Percentiles rank a stretch among this genome's conserved stretches.
Evolutionary conservation across 129 eudicot species (phyloP).

Genomic region (Kitagawia praeruptora): DNA sequence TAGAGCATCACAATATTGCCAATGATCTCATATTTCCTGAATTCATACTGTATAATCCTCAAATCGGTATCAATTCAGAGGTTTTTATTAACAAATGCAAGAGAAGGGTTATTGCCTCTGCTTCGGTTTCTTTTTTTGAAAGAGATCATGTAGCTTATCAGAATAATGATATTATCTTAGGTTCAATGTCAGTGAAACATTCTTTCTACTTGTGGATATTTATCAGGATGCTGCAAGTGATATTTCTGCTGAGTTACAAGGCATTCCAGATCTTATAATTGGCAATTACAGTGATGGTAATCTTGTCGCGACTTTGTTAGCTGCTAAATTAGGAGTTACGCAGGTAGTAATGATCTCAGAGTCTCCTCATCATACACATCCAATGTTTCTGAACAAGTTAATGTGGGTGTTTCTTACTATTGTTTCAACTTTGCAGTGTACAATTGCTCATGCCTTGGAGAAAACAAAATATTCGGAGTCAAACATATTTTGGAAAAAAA

Average conservation of each 20-base stretch:
- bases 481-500: constrained; percentile 79
- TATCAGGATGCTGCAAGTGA: constrained; percentile 77
- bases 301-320: constrained; percentile 83
- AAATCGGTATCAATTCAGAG: no score
- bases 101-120: no score
- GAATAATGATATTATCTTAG: not conserved
- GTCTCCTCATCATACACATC: constrained; percentile 6
- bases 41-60: no score
- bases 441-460: no score
- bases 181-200: not conserved
- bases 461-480: constrained; percentile 98
- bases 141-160: not conserved
- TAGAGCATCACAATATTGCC: no score
- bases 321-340: constrained; percentile 88
- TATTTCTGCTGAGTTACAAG: constrained; percentile 75
- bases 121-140: no score
- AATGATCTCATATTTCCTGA: no score
- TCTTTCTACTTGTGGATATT: constrained; percentile 9
- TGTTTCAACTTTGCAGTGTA: constrained; percentile 50
- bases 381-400: not conserved
- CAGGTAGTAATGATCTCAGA: constrained; percentile 38
- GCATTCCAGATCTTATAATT: constrained; percentile 76
- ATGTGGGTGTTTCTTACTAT: not conserved
- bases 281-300: constrained; percentile 98
- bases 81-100: no score